phyloP scores from a whole-genome alignment of 2,329 filamentous ascomycete genomes.

The Fusarium sp. region DNA sequence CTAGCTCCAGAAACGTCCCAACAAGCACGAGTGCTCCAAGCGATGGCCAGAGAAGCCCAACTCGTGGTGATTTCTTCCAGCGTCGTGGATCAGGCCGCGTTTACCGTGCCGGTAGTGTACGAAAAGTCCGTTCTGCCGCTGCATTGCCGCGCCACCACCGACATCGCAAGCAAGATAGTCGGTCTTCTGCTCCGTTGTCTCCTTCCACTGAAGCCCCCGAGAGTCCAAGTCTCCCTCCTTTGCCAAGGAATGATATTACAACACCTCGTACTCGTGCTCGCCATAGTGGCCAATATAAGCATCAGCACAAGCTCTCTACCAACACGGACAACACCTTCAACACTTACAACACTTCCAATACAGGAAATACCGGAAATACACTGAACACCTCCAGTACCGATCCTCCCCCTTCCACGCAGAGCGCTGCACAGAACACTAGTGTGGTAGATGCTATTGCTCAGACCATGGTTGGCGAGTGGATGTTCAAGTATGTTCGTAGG shows the following conservation, averaged over 20 bases:
- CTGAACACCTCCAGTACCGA: conserved; percentile 59
- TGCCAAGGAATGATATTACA: conserved; percentile 78
- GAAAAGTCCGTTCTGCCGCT: conserved; percentile 87
- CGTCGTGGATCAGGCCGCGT: conserved; percentile 61
- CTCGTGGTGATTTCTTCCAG: conserved; percentile 67
- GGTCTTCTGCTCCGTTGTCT: conserved; percentile 74
- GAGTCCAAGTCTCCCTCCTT: conserved; percentile 76
- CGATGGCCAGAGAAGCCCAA: conserved; percentile 83
- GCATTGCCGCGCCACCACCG: conserved; percentile 70
- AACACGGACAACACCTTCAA: conserved; percentile 65
- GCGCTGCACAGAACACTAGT: conserved; percentile 73
- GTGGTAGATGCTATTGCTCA: conserved; percentile 97
- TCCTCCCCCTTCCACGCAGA: conserved; percentile 56
- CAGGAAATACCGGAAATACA: conserved; percentile 57
- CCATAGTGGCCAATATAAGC: conserved; percentile 56
- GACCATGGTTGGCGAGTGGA: conserved; percentile 98
- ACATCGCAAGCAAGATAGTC: conserved; percentile 63
- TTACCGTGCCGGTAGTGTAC: conserved; percentile 71
- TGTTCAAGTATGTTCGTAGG: conserved; percentile 89
- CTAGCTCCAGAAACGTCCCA: conserved; percentile 83
- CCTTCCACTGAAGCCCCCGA: conserved; percentile 74
- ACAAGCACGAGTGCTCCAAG: conserved; percentile 72
- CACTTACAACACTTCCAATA: conserved; percentile 58
- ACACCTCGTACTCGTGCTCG: conserved; percentile 63
- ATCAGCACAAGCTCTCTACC: conserved; percentile 69